phyloP scores from a whole-genome alignment of 768 basidiomycete species.

The Atractiella rhizophila region DNA sequence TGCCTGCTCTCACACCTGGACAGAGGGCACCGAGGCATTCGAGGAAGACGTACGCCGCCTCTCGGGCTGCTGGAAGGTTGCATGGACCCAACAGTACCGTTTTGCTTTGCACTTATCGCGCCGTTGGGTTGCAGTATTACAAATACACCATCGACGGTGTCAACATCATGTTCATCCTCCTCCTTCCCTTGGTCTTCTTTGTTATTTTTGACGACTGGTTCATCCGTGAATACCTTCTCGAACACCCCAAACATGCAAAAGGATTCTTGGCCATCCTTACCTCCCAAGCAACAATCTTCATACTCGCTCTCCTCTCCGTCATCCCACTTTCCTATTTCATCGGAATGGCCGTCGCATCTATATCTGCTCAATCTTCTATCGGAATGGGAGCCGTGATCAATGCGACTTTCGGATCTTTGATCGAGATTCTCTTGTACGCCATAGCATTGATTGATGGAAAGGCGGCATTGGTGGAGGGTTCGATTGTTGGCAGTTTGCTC shows the following conservation, averaged over 20 bases:
- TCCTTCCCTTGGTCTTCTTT: constrained; percentile 77
- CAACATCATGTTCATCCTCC: constrained; percentile 92
- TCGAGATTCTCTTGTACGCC: constrained; percentile 78
- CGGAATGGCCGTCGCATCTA: constrained; percentile 97
- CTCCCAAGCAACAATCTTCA: constrained; percentile 52
- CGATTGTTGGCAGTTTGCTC: constrained; percentile 77
- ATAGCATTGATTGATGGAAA: constrained; percentile 77
- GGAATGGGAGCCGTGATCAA: constrained; percentile 99
- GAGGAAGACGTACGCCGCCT: constrained; percentile 12
- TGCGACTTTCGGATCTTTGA: constrained; percentile 92
- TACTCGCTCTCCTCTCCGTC: constrained; percentile 60
- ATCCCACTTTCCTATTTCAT: constrained; percentile 98
- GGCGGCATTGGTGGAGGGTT: constrained; percentile 84
- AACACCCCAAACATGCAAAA: constrained; percentile 28
- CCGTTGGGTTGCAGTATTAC: constrained; percentile 74
- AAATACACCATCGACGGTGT: constrained; percentile 98
- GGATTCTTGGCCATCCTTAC: constrained; percentile 36
- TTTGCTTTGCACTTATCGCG: constrained; percentile 78
- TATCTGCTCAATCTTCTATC: constrained; percentile 92
- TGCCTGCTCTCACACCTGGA: constrained; percentile 34
- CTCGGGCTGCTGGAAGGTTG: constrained; percentile 12
- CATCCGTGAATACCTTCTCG: constrained; percentile 45
- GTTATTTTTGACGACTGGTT: constrained; percentile 71
- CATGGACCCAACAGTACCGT: constrained; percentile 40
- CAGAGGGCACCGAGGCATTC: constrained; percentile 45